A percentile compares a stretch with the other conserved stretches of the same genome.
phyloP scores from a whole-genome alignment of 2,329 filamentous ascomycete species.

The Acarospora socialis region DNA sequence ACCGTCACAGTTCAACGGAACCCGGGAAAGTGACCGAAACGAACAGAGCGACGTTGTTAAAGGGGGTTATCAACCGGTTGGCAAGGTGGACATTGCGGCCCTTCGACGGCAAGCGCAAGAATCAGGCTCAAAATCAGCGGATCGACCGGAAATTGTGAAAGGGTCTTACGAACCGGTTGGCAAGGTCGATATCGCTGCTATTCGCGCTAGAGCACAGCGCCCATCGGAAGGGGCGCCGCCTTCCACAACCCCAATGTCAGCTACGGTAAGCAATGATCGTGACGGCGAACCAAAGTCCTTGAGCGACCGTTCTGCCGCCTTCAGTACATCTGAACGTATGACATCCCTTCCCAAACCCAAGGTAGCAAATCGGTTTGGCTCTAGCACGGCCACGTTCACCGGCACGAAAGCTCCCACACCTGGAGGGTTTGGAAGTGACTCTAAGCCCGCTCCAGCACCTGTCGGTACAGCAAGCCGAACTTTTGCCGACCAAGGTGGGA shows the following conservation, averaged over 20 bases:
- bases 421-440: conserved; percentile 47
- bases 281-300: conserved; percentile 46
- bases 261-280: conserved; percentile 25
- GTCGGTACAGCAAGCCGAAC: conserved; percentile 76
- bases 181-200: conserved; percentile 93
- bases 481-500: conserved; percentile 87
- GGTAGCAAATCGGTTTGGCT: conserved; percentile 74
- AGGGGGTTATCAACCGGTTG: conserved; percentile 83
- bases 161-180: conserved; percentile 89
- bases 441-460: conserved; percentile 47
- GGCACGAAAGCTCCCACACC: conserved; percentile 85
- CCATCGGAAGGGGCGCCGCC: conserved; percentile 29
- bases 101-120: conserved; percentile 62
- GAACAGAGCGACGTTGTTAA: conserved; percentile 51
- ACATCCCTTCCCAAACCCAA: conserved; percentile 89
- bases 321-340: conserved; percentile 61
- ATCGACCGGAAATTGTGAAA: conserved; percentile 73
- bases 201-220: conserved; percentile 68
- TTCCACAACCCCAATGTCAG: conserved; percentile 28
- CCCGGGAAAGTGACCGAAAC: conserved; percentile 30
- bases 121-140: conserved; percentile 43
- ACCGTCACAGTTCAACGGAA: conserved; percentile 44
- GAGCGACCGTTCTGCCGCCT: conserved; percentile 62
- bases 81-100: conserved; percentile 93
- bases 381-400: conserved; percentile 53